Base-by-base conservation (phyloP, 2,329 filamentous ascomycete genomes). In the Pyrenophora teres region DNA sequence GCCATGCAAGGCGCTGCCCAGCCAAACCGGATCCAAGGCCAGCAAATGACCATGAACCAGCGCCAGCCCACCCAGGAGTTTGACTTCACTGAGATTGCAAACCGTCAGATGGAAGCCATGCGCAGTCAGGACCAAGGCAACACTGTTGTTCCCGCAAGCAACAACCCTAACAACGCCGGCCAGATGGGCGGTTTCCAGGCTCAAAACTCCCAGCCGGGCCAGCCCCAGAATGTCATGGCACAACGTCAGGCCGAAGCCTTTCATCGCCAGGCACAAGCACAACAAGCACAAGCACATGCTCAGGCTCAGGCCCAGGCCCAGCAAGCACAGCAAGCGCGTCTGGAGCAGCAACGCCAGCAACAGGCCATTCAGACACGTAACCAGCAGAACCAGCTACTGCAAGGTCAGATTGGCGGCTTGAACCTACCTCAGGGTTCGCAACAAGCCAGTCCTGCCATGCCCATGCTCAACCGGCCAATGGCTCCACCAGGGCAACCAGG, bases 81-180 rank as follows among this genome's bases (percentile, higher is more conserved):
- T 46, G 76, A 80, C 57, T 78, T 85, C 57, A 80, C 81, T 48
- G 81, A 83, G 37, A 79, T 86, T 33, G 77, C 83, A 50, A 81
- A 80, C 23, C 83, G 86, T 60, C 84, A 87, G 69, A 80, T 80
- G 35, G 83, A 84, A 57, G 83, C 82, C n/a, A 70, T 85, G 58
- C 81, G 83, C 45, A 80, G 80, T 13, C 82, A 84, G 62, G 81
- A 86, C 68, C 81, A 81, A 41, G 84, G 84, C 7, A 82, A 85
- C 56, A 74, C 82, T 36, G 84, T 86, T n/a, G 84, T 87, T 3
- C 84, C 84, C 8, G 84, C 83, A 6, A 87, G 83, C 68, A 83
- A 81, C 62, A 81, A 81, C 45, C 77, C 78, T 54, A 80, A 73
- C 30, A 52, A 52, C 5, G 70, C 70, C 5, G 54, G 53, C 18